Conservation (phyloP, 2,329 filamentous ascomycete species). For the Sporothrix dimorphospora region DNA sequence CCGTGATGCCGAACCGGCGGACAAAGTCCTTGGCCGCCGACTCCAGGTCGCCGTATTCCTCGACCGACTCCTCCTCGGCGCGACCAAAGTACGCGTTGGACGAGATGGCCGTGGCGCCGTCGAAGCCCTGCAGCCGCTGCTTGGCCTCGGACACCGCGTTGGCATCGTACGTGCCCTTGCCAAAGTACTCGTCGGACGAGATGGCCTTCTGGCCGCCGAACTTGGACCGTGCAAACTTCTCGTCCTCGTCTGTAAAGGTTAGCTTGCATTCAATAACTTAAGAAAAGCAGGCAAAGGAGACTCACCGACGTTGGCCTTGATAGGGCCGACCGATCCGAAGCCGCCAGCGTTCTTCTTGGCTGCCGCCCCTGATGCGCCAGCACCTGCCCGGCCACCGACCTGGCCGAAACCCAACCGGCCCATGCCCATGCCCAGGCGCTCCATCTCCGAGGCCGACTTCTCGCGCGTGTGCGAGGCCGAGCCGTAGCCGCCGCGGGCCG, state of each 20-base stretch:
- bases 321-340: conserved; percentile 81
- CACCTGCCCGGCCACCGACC: conserved; percentile 61
- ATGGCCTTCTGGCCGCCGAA: conserved; percentile 95
- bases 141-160: conserved; percentile 83
- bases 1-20: conserved; percentile 91
- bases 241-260: conserved; percentile 63
- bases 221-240: conserved; percentile 82
- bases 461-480: conserved; percentile 60
- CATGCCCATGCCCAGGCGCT: conserved; percentile 88
- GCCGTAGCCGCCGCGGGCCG: conserved; percentile 64
- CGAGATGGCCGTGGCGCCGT: conserved; percentile 88
- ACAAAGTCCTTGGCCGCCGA: conserved; percentile 95
- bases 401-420: conserved; percentile 86
- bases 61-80: conserved; percentile 71
- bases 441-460: conserved; percentile 76
- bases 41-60: conserved; percentile 90
- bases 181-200: conserved; percentile 97
- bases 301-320: conserved; percentile 68
- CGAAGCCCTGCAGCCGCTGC: conserved; percentile 83
- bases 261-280: neutral
- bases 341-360: conserved; percentile 75
- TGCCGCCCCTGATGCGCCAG: conserved; percentile 37
- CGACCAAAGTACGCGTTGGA: conserved; percentile 98
- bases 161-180: conserved; percentile 84
- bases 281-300: conserved; percentile 32